Percentiles rank a stretch among this genome's conserved stretches.
phyloP scores from a whole-genome alignment of 352 stramenopile genomes.

The Pythium aristosporum region DNA sequence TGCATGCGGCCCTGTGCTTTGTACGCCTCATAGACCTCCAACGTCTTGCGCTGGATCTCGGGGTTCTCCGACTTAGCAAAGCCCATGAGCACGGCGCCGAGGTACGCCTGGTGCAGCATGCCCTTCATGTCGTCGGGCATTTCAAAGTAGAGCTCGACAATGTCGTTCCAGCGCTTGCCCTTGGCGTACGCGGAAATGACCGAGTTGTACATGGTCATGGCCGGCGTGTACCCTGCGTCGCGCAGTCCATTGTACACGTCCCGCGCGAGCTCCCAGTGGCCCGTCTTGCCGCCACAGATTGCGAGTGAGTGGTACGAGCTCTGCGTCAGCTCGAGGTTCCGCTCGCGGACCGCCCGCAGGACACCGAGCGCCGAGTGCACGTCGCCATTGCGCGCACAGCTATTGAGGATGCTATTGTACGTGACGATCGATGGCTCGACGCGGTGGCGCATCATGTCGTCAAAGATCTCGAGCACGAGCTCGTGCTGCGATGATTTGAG shows the following conservation, averaged over 20 bases:
- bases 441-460: slow-evolving; percentile 79
- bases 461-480: slow-evolving; percentile 87
- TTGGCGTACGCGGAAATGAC: slow-evolving; percentile 79
- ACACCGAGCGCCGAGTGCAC: slow-evolving; percentile 69
- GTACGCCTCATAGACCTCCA: slow-evolving; percentile 61
- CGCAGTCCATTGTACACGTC: slow-evolving; percentile 58
- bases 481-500: slow-evolving; percentile 77
- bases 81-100: slow-evolving; percentile 74
- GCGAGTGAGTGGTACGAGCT: slow-evolving; percentile 79
- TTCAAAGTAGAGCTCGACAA: slow-evolving; percentile 58
- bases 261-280: slow-evolving; percentile 64
- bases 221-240: slow-evolving; percentile 50
- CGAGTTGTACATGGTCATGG: slow-evolving; percentile 78
- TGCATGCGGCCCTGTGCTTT: slow-evolving; percentile 31
- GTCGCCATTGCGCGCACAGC: slow-evolving; percentile 69
- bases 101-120: slow-evolving; percentile 46
- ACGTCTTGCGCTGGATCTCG: slow-evolving; percentile 29
- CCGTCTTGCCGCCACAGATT: slow-evolving; percentile 77
- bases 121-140: slow-evolving; percentile 47
- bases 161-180: slow-evolving; percentile 65
- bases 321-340: slow-evolving; percentile 62
- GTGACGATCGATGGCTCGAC: slow-evolving; percentile 74
- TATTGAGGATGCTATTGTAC: slow-evolving; percentile 88
- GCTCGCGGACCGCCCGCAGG: slow-evolving; percentile 61
- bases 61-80: slow-evolving; percentile 57